Conservation (phyloP, 345 rosid species). For the Jatropha curcas region DNA sequence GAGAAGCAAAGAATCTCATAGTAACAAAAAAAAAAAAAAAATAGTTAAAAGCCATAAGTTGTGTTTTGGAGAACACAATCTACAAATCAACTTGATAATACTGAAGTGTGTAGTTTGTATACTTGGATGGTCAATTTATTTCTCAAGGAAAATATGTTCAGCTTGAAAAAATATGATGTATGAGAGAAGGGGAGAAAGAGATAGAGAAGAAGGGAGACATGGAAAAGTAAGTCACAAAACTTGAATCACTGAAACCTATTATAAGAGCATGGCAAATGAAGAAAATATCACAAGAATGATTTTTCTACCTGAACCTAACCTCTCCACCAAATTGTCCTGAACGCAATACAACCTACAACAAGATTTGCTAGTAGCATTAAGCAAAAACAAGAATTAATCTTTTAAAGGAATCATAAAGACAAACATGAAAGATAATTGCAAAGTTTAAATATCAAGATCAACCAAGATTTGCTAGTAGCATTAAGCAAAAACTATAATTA, state of each 20-base stretch:
- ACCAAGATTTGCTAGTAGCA: constrained; percentile 15
- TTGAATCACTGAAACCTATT: background rate
- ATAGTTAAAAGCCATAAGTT: no score
- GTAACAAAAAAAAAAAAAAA: no score
- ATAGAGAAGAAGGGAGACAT: background rate
- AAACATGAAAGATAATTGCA: background rate
- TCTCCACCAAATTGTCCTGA: constrained; percentile 84
- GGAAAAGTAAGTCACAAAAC: background rate
- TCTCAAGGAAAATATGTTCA: background rate
- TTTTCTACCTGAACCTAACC: constrained; percentile 71
- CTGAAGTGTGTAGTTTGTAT: background rate
- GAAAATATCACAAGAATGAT: constrained; percentile 13
- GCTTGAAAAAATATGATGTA: background rate
- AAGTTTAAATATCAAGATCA: background rate
- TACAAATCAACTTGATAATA: background rate
- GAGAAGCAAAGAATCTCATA: no score
- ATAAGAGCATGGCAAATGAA: constrained; percentile 5
- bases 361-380: constrained; percentile 16
- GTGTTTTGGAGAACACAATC: background rate
- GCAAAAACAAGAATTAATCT: background rate
- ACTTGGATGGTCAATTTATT: background rate
- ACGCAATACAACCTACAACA: constrained; percentile 61
- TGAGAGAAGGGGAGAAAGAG: background rate
- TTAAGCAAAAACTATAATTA: constrained; percentile 2
- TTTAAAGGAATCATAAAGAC: background rate